These are phyloP conservation scores for Hypoxylon rubiginosum DNA, from an alignment of 2,329 filamentous ascomycete species.

Conservation along the genomic window DNA sequence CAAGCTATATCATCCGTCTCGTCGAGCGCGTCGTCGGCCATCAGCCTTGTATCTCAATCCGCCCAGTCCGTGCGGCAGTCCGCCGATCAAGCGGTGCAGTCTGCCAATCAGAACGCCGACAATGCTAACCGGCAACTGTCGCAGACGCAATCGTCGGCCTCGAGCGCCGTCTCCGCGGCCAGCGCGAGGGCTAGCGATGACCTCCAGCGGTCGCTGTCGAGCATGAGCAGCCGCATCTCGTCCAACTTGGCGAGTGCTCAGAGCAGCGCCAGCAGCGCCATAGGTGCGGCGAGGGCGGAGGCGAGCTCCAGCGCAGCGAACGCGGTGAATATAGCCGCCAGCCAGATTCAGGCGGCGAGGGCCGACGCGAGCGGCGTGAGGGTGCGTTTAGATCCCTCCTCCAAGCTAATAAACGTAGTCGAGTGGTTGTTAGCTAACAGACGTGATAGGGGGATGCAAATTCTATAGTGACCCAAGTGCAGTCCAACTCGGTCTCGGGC, in stretches of 20 bases:
- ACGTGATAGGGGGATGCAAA: slow-evolving; percentile 42
- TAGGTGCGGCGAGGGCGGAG: slow-evolving; percentile 65
- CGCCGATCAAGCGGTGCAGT: slow-evolving; percentile 49
- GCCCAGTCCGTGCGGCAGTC: slow-evolving; percentile 49
- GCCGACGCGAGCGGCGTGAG: slow-evolving; percentile 39
- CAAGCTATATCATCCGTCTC: slow-evolving; percentile 50
- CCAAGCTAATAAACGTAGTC: not conserved
- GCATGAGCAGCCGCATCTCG: slow-evolving; percentile 51
- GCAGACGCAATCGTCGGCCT: slow-evolving; percentile 50
- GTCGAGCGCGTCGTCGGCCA: slow-evolving; percentile 48
- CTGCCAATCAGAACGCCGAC: slow-evolving; percentile 48
- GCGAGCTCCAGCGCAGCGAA: slow-evolving; percentile 69
- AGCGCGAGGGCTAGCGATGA: slow-evolving; percentile 45
- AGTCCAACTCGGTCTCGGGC: slow-evolving; percentile 47
- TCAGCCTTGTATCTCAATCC: slow-evolving; percentile 49
- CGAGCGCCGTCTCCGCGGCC: slow-evolving; percentile 48
- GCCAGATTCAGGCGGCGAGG: slow-evolving; percentile 46
- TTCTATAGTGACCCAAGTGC: slow-evolving; percentile 42
- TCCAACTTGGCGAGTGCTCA: slow-evolving; percentile 45
- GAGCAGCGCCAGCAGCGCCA: slow-evolving; percentile 54
- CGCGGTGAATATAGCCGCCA: slow-evolving; percentile 58
- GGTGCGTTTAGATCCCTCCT: slow-evolving; percentile 32
- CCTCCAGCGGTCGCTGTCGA: slow-evolving; percentile 45
- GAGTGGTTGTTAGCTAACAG: slow-evolving; percentile 24
- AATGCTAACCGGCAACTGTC: slow-evolving; percentile 49